Evolutionary conservation across 1,284 basidiomycete species (phyloP), one percentile per base, ranked within the genome.

Genomic region (Fomitopsis schrenkii): DNA sequence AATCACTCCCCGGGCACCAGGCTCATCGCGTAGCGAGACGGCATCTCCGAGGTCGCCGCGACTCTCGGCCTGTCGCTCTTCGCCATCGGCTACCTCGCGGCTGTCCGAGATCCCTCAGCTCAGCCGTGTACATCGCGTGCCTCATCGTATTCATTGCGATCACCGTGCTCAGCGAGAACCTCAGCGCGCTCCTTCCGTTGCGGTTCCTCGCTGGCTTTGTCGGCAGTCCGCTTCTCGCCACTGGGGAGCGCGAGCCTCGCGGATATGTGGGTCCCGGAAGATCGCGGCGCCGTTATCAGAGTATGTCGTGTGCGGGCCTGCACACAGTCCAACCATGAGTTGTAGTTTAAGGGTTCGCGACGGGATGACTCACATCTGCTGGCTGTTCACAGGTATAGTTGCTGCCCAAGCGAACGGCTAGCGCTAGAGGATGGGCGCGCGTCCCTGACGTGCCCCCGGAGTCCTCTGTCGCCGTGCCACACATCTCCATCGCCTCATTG

Each of bases 141-240:
- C 83, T 86, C 64, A 64, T 81, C 64, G 69, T 82, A 55, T 89
- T 86, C 72, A 80, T 81, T 6, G 72, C 77, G 12, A 80, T 83
- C 2, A 84, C 82, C 55, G 84, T 85, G 2, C 75, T 87, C 1
- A 74, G 83, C 0, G 75, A 74, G 19, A 89, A 86, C 70, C 82
- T 82, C 2, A 82, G 74, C 17, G 74, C 80, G 3, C 77, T 89
- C 60, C 76, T 90, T 59, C 75, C 83, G 41, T 85, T 89, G 75
- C 81, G 87, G 9, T 87, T 90, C 74, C 71, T 90, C 10, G 79
- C 83, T 0, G 87, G 87, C 0, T 81, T 79, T 35, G 84, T 87
- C 55, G 77, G 76, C 38, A 74, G 74, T 33, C 74, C 75, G 9
- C 66, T 70, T 2, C 70, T 77, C 6, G 75, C 75, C 1, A 77